These are phyloP conservation scores for Cordia subcordata DNA, from an alignment of 257 asterid genomes.

Conservation along the genomic window DNA sequence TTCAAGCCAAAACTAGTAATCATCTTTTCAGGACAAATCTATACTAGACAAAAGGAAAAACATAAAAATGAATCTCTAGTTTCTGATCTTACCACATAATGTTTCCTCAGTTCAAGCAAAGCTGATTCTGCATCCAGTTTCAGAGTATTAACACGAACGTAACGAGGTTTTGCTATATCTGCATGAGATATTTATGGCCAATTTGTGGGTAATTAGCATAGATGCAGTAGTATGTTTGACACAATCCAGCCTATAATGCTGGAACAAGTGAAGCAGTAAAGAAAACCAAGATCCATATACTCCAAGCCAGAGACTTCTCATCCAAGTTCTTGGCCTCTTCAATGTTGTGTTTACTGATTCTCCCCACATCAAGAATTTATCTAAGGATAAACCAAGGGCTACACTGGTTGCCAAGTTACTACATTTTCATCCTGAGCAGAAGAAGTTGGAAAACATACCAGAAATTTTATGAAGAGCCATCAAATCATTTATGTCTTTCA, in stretches of 20 bases:
- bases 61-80: neutral
- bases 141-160: slow-evolving; percentile 87
- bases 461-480: slow-evolving; percentile 45
- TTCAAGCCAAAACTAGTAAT: no score
- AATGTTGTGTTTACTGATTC: no score
- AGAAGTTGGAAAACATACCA: slow-evolving; percentile 33
- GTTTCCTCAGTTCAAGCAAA: slow-evolving; percentile 46
- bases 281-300: no score
- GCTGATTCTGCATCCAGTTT: slow-evolving; percentile 60
- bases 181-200: slow-evolving; percentile 18
- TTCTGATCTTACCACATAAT: slow-evolving; percentile 43
- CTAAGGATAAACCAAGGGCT: neutral
- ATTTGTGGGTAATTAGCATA: slow-evolving; percentile 4
- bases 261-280: no score
- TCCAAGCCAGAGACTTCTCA: no score
- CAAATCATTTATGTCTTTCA: slow-evolving; percentile 54
- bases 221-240: neutral
- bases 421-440: neutral
- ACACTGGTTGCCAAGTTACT: neutral
- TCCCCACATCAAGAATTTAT: no score
- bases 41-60: neutral
- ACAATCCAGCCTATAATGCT: no score
- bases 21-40: no score
- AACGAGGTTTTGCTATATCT: slow-evolving; percentile 76
- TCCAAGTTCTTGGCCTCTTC: neutral